Evolutionary conservation across 768 basidiomycete species (phyloP).

Genomic region (Favolaschia claudopus): DNA sequence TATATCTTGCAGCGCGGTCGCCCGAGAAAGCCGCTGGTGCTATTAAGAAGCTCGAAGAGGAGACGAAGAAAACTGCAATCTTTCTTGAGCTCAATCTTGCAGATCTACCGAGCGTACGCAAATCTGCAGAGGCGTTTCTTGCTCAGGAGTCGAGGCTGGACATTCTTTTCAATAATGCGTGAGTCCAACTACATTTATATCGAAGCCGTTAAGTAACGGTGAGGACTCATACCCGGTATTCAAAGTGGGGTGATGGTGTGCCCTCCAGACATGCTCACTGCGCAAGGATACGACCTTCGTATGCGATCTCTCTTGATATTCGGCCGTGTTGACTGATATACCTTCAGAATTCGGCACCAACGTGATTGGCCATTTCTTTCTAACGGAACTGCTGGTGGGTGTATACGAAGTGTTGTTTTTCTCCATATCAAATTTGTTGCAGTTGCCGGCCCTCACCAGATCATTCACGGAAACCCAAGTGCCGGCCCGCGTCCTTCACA

Average conservation of each 20-base stretch:
- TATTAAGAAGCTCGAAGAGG: constrained; percentile 31
- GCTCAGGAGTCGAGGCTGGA: constrained; percentile 20
- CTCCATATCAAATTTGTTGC: too few species aligned
- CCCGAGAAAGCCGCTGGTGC: constrained; percentile 25
- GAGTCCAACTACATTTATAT: too few species aligned
- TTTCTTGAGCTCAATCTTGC: constrained; percentile 34
- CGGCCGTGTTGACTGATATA: too few species aligned
- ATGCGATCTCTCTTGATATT: too few species aligned
- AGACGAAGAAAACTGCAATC: constrained; percentile 31
- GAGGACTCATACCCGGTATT: too few species aligned
- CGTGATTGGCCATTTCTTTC: constrained; percentile 6
- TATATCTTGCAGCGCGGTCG: constrained; percentile 33
- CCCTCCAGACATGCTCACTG: constrained; percentile 25
- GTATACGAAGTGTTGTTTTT: too few species aligned
- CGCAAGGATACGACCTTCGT: too few species aligned
- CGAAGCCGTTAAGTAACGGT: neutral
- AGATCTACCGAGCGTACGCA: constrained; percentile 33
- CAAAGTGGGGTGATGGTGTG: constrained; percentile 31
- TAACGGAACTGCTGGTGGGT: constrained; percentile 3
- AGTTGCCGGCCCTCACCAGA: constrained; percentile 24
- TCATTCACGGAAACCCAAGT: constrained; percentile 12
- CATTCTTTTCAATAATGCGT: constrained; percentile 35
- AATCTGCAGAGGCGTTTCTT: constrained; percentile 33
- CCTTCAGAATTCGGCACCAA: constrained; percentile 27
- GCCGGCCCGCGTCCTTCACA: constrained; percentile 37